Evolutionary conservation across 495 filamentous ascomycete species (phyloP).

Genomic region (Echria macrotheca): DNA sequence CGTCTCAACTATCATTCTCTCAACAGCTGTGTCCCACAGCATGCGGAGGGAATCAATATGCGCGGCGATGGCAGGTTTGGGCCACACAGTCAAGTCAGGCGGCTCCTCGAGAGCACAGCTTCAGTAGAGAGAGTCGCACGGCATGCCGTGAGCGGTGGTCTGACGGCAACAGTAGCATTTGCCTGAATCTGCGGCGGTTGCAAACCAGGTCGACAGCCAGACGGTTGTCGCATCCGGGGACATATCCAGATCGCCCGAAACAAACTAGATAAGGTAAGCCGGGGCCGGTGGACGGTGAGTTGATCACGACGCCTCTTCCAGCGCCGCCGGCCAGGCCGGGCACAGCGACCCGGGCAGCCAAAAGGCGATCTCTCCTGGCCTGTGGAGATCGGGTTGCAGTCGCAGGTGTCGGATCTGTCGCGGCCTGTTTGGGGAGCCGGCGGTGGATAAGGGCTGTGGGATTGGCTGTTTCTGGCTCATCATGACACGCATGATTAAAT

Average conservation of each 20-base stretch:
- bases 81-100: constrained; percentile 10
- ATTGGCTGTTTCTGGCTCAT: constrained; percentile 22
- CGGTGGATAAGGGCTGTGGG: constrained; percentile 12
- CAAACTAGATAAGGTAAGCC: background rate
- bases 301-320: background rate
- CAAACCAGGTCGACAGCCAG: constrained; percentile 1
- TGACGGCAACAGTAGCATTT: background rate
- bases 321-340: constrained; percentile 3
- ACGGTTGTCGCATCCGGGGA: constrained; percentile 5
- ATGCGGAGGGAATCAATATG: constrained; percentile 22
- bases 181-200: background rate
- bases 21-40: constrained; percentile 17
- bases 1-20: constrained; percentile 10
- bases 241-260: constrained; percentile 1
- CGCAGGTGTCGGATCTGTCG: constrained; percentile 7
- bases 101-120: constrained; percentile 11
- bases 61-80: background rate
- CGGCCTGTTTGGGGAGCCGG: constrained; percentile 15
- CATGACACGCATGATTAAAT: constrained; percentile 34
- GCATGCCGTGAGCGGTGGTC: background rate
- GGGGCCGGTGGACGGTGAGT: background rate
- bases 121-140: constrained; percentile 11
- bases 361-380: constrained; percentile 9
- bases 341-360: background rate
- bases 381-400: constrained; percentile 13